These are phyloP conservation scores for Papiliotrema fonsecae DNA, from an alignment of 1,284 basidiomycete genomes.

Conservation along the genomic window DNA sequence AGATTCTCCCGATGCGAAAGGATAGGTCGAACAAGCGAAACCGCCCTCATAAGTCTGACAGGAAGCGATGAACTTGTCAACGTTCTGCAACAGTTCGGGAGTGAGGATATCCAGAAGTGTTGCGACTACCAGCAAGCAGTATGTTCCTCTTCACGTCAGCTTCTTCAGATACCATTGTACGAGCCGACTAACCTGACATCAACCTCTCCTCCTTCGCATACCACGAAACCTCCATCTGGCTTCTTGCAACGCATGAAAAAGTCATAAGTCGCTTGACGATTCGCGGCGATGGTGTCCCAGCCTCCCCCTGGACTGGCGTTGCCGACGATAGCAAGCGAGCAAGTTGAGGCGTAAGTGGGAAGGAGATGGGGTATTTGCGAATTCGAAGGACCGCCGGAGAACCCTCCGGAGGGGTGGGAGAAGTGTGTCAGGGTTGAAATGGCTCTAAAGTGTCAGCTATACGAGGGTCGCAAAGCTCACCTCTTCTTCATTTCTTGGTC, in stretches of 20 bases:
- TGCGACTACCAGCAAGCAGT: constrained; percentile 69
- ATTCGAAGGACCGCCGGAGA: constrained; percentile 76
- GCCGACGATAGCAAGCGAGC: constrained; percentile 76
- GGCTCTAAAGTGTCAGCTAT: constrained; percentile 13
- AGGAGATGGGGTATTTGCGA: constrained; percentile 78
- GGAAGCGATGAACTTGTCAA: constrained; percentile 50
- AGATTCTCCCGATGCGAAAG: constrained; percentile 42
- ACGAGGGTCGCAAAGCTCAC: constrained; percentile 49
- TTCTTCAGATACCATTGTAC: background rate
- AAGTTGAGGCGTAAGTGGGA: constrained; percentile 85
- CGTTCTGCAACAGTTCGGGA: constrained; percentile 66
- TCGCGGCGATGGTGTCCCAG: constrained; percentile 70
- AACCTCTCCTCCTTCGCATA: constrained; percentile 81
- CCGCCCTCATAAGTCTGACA: constrained; percentile 99
- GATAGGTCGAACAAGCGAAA: constrained; percentile 70
- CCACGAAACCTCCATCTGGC: constrained; percentile 88
- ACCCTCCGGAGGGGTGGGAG: constrained; percentile 80
- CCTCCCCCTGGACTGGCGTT: constrained; percentile 57
- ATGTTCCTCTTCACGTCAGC: constrained; percentile 57
- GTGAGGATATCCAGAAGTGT: constrained; percentile 75
- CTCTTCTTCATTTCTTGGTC: constrained; percentile 68
- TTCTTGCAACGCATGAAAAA: constrained; percentile 94
- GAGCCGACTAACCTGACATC: constrained; percentile 68
- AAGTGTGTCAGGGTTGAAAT: constrained; percentile 62
- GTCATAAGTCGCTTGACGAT: constrained; percentile 67